Percentiles rank a stretch among this genome's conserved stretches.
These are phyloP conservation scores for Pythium brachiatum DNA, from an alignment of 352 stramenopile species.

Conservation along the genomic window DNA sequence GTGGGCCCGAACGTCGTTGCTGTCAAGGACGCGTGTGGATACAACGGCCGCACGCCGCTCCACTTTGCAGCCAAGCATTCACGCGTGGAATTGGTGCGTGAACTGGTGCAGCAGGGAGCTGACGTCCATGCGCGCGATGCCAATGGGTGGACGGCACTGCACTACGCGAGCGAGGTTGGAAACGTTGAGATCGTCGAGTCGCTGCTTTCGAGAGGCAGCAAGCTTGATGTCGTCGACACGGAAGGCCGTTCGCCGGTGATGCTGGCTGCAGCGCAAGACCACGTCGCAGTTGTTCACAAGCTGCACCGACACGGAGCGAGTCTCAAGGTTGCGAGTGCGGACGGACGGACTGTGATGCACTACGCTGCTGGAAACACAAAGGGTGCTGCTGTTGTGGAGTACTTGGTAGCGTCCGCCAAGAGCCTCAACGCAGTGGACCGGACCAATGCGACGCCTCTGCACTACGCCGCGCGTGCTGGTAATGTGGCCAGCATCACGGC, in stretches of 20 bases:
- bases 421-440: constrained; percentile 4
- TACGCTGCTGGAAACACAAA: constrained; percentile 1
- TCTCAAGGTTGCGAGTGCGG: not conserved
- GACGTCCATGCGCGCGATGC: not conserved
- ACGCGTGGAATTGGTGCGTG: not conserved
- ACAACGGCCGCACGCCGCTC: not conserved
- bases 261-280: not conserved
- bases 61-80: not conserved
- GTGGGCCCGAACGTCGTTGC: not conserved
- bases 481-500: not conserved
- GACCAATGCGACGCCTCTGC: not conserved
- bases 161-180: constrained; percentile 4
- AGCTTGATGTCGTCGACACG: not conserved
- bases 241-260: constrained; percentile 1
- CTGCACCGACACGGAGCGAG: not conserved
- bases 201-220: not conserved
- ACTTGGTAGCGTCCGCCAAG: not conserved
- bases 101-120: not conserved
- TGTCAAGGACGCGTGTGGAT: not conserved
- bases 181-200: not conserved
- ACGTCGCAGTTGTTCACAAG: not conserved
- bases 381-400: not conserved
- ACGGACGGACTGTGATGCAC: constrained; percentile 2
- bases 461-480: constrained; percentile 5
- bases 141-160: not conserved